A percentile compares a stretch with the other conserved stretches of the same genome.
Evolutionary conservation across 768 basidiomycete genomes (phyloP).

Genomic region (Vararia minispora): DNA sequence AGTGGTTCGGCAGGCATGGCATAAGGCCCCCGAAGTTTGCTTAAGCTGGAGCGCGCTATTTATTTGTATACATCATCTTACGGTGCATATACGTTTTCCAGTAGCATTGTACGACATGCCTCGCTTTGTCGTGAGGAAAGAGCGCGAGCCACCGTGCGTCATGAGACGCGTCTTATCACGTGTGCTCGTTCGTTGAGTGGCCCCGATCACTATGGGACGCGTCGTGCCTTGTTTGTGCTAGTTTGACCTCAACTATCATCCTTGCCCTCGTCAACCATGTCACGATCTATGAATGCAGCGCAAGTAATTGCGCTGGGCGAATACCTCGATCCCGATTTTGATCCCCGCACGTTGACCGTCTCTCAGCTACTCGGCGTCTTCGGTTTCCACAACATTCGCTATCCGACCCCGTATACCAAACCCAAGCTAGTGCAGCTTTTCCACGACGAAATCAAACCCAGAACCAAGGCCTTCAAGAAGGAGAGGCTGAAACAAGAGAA

Average conservation of each 20-base stretch:
- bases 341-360: slow-evolving; percentile 62
- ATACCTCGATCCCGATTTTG: slow-evolving; percentile 72
- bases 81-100: not conserved
- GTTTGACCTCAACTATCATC: not conserved
- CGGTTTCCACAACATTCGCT: slow-evolving; percentile 64
- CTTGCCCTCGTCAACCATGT: slow-evolving; percentile 34
- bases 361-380: slow-evolving; percentile 74
- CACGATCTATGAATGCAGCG: slow-evolving; percentile 58
- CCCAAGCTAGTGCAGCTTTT: slow-evolving; percentile 69
- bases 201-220: too few relatives aligned
- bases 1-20: slow-evolving; percentile 21
- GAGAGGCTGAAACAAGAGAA: slow-evolving; percentile 56
- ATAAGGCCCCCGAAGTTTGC: slow-evolving; percentile 15
- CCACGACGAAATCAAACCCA: slow-evolving; percentile 61
- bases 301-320: slow-evolving; percentile 66
- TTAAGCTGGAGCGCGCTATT: not conserved
- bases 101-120: not conserved
- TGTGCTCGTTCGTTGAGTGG: slow-evolving; percentile 10
- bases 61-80: not conserved
- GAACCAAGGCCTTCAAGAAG: slow-evolving; percentile 43
- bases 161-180: slow-evolving; percentile 3
- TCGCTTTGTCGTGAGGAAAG: slow-evolving; percentile 11
- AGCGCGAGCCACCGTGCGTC: slow-evolving; percentile 8
- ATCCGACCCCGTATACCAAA: slow-evolving; percentile 68
- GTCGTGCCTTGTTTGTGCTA: slow-evolving; percentile 3